Conservation (phyloP, 352 stramenopile genomes). For the Phytophthora vignae region DNA sequence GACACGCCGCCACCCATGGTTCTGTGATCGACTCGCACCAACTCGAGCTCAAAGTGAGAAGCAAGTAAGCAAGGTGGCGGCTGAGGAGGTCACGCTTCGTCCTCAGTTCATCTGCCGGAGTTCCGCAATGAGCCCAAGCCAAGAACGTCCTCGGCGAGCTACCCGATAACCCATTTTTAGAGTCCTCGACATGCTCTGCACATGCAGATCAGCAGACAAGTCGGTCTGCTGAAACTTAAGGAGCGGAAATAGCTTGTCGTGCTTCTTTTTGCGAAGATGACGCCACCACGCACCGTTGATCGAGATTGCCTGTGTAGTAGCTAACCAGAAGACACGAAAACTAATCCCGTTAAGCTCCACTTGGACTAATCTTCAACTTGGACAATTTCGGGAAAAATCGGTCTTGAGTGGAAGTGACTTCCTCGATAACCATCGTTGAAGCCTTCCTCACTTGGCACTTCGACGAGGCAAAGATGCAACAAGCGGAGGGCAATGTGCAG, state of each 20-base stretch:
- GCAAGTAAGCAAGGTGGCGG: conserved; percentile 2
- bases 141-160: conserved; percentile 15
- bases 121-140: conserved; percentile 6
- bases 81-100: conserved; percentile 14
- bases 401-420: too few relatives aligned
- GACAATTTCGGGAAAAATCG: neutral
- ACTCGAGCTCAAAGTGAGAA: conserved; percentile 18
- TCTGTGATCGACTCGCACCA: conserved; percentile 6
- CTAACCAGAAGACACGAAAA: neutral
- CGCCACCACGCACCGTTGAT: neutral
- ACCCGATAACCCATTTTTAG: conserved; percentile 36
- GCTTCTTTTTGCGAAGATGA: conserved; percentile 5
- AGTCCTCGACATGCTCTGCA: neutral
- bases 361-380: neutral
- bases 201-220: neutral
- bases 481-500: neutral
- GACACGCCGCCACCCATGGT: conserved; percentile 57
- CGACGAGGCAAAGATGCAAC: neutral
- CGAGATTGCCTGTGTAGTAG: neutral
- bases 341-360: neutral
- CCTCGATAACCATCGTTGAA: neutral
- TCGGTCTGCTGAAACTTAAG: neutral
- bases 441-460: neutral
- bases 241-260: conserved; percentile 25
- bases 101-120: neutral